Evolutionary conservation across 73 alveolate species (phyloP).

Genomic region (Paramecium octaurelia): DNA sequence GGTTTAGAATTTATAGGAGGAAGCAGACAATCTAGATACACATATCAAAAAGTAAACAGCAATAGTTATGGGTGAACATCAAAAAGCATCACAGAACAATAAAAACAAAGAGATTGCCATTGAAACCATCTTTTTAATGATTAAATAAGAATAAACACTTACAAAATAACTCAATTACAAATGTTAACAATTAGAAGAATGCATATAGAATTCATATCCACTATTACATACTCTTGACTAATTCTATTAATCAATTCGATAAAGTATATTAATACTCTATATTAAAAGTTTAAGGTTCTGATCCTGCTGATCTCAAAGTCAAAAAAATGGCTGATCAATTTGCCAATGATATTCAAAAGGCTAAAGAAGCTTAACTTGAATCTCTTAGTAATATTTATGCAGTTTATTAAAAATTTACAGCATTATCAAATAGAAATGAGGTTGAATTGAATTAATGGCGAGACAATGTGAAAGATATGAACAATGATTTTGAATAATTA

Average conservation of each 20-base stretch:
- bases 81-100: not conserved
- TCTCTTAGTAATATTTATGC: not conserved
- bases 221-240: not conserved
- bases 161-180: not conserved
- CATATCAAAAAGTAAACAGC: not conserved
- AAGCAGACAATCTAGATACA: not conserved
- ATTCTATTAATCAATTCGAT: constrained; percentile 26
- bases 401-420: not conserved
- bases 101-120: constrained; percentile 22
- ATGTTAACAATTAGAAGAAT: not conserved
- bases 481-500: constrained; percentile 26
- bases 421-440: not conserved
- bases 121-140: constrained; percentile 43
- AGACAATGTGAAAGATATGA: not conserved
- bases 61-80: not conserved
- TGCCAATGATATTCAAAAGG: not conserved
- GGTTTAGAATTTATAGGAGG: not conserved
- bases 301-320: constrained; percentile 32
- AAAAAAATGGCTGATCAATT: constrained; percentile 25
- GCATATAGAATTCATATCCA: not conserved
- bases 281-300: constrained; percentile 14
- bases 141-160: constrained; percentile 30
- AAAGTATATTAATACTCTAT: not conserved
- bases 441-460: not conserved
- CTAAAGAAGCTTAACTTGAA: constrained; percentile 21